These are phyloP conservation scores for Anastatica hierochuntica DNA, from an alignment of 345 rosid genomes.

Conservation along the genomic window DNA sequence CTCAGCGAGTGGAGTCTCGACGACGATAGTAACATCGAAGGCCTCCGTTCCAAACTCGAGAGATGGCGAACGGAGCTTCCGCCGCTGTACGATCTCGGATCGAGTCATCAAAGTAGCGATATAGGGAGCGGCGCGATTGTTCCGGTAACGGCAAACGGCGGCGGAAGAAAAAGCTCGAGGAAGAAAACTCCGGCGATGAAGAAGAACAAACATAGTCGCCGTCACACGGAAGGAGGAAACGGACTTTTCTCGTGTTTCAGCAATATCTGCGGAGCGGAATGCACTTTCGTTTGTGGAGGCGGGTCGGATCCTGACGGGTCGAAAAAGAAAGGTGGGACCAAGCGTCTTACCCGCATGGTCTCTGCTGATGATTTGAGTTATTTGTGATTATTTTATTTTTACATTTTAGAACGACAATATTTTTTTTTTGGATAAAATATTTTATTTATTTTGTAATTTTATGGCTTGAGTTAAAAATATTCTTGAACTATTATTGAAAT, in stretches of 20 bases:
- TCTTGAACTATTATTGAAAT: too few species aligned
- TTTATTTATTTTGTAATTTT: too few species aligned
- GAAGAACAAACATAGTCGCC: conserved; percentile 20
- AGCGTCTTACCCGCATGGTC: conserved; percentile 17
- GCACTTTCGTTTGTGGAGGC: conserved; percentile 63
- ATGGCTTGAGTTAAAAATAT: too few species aligned
- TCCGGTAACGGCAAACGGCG: not conserved
- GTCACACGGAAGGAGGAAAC: conserved; percentile 31
- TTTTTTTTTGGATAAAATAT: too few species aligned
- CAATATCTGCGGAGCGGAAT: conserved; percentile 54
- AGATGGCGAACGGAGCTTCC: conserved; percentile 79
- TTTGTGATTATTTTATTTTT: conserved; percentile 7
- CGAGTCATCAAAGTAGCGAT: conserved; percentile 29
- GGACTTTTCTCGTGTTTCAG: conserved; percentile 65
- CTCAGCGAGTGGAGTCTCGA: conserved; percentile 47
- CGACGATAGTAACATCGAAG: conserved; percentile 53
- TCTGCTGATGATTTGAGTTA: conserved; percentile 26
- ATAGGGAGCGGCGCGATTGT: not conserved
- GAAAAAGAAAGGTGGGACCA: conserved; percentile 12
- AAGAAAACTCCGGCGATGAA: conserved; percentile 16
- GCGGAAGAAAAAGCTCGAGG: conserved; percentile 19
- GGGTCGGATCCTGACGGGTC: conserved; percentile 16
- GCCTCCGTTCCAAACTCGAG: conserved; percentile 67
- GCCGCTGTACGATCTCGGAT: conserved; percentile 42
- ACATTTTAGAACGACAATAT: too few species aligned